Conservation (phyloP, 2,329 filamentous ascomycete species). For the Clarireedia paspali region DNA sequence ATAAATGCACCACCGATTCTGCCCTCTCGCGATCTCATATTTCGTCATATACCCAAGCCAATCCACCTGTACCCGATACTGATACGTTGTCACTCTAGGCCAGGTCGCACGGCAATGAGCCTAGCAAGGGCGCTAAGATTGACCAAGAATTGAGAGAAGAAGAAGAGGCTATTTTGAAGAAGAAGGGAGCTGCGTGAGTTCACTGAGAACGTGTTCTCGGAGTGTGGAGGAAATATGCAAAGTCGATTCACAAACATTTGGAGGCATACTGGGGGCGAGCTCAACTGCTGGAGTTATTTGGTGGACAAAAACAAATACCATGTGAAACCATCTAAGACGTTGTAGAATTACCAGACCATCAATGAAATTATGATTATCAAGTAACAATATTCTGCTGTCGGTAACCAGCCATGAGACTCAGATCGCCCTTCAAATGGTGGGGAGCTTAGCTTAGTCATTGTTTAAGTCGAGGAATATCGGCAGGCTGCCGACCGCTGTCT, state of each 20-base stretch:
- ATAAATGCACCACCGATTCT: neutral
- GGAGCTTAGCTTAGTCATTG: no score
- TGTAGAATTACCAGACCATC: neutral
- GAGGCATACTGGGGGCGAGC: neutral
- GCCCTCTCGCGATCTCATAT: neutral
- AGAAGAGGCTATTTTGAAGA: constrained; percentile 57
- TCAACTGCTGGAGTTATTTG: neutral
- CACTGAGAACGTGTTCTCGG: neutral
- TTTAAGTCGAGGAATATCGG: no score
- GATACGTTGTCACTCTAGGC: constrained; percentile 35
- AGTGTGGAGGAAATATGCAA: constrained; percentile 1
- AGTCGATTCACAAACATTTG: neutral
- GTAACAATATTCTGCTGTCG: neutral
- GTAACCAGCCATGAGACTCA: no score
- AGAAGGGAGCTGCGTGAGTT: constrained; percentile 41
- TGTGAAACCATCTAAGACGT: neutral
- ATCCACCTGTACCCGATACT: neutral
- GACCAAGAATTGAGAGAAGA: constrained; percentile 62
- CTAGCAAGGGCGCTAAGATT: constrained; percentile 63
- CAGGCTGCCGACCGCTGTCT: no score
- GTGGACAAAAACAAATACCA: neutral
- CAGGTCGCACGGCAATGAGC: constrained; percentile 62
- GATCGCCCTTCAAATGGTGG: no score
- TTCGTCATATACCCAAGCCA: neutral
- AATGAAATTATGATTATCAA: neutral